Percentiles rank a stretch among this genome's conserved stretches.
Evolutionary conservation across 257 asterid species (phyloP).

Genomic region (Solanum chiquidenum): DNA sequence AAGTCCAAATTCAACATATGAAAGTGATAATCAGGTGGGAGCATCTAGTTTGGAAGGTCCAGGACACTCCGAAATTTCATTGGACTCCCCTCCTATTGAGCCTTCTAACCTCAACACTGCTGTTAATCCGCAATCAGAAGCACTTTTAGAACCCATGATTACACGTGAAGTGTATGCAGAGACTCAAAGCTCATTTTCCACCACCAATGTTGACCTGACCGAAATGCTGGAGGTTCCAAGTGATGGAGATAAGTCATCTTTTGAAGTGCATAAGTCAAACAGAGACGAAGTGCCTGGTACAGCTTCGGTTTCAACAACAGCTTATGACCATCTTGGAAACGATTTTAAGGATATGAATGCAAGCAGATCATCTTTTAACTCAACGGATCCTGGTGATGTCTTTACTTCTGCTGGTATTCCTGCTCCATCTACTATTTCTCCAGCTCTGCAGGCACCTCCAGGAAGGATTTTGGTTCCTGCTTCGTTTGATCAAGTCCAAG

Average conservation of each 20-base stretch:
- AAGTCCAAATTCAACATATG: constrained; percentile 19
- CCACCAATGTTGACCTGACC: constrained; percentile 12
- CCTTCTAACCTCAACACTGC: constrained; percentile 8
- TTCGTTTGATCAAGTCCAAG: constrained; percentile 79
- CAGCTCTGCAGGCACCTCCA: constrained; percentile 58
- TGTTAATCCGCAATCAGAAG: constrained; percentile 22
- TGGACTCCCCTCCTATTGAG: constrained; percentile 34
- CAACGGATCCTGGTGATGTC: constrained; percentile 33
- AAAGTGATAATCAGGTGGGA: constrained; percentile 20
- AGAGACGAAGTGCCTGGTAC: constrained; percentile 22
- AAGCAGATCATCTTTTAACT: constrained; percentile 29
- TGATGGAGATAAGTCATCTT: constrained; percentile 27
- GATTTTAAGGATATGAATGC: constrained; percentile 22
- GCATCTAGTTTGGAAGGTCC: constrained; percentile 21
- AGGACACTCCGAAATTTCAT: constrained; percentile 13
- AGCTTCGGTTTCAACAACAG: constrained; percentile 21
- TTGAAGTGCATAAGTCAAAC: constrained; percentile 12
- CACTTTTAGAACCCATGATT: constrained; percentile 28
- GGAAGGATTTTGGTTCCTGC: constrained; percentile 98
- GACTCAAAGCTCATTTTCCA: constrained; percentile 23
- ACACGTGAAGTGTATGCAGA: constrained; percentile 23
- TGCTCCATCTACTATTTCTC: constrained; percentile 83
- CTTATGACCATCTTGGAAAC: constrained; percentile 32
- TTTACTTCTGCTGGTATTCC: constrained; percentile 86
- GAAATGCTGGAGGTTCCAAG: constrained; percentile 16